Percentiles rank a stretch among this genome's conserved stretches.
Conservation (phyloP, 805 yeast genomes). For the Lipomyces starkeyi region DNA sequence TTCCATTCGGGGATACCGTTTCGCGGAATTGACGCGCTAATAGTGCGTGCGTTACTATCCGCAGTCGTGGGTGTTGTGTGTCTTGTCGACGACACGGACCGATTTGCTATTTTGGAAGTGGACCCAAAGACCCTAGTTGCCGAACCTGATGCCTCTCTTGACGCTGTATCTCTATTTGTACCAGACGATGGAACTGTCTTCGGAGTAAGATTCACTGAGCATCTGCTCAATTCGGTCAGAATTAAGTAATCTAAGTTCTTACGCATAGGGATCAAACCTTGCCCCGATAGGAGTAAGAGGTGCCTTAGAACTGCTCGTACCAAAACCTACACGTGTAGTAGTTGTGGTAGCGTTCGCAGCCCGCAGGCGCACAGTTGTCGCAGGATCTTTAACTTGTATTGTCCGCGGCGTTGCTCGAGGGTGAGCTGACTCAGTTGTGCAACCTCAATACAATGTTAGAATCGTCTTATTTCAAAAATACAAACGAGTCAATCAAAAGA, state of each 20-base stretch:
- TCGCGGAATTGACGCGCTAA: neutral
- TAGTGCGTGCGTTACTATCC: neutral
- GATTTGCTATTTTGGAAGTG: neutral
- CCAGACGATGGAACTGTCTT: neutral
- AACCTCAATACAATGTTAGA: neutral
- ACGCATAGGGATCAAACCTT: neutral
- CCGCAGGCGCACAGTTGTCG: neutral
- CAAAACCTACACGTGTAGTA: slow-evolving; percentile 1
- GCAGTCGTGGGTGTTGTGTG: neutral
- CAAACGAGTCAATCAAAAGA: neutral
- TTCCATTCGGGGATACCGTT: slow-evolving; percentile 15
- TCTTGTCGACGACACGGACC: slow-evolving; percentile 1
- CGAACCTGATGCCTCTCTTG: neutral
- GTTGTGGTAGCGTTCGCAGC: neutral
- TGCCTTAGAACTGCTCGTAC: neutral
- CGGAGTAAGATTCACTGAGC: slow-evolving; percentile 1
- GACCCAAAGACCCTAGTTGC: slow-evolving; percentile 10
- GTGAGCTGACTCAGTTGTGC: neutral
- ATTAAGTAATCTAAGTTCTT: neutral
- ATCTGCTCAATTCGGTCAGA: neutral
- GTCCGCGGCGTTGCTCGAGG: neutral
- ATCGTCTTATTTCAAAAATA: neutral
- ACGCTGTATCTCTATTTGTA: neutral
- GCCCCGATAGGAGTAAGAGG: neutral
- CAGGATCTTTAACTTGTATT: neutral